Evolutionary conservation across 768 basidiomycete genomes (phyloP).

Genomic region (Daedaleopsis nitida): DNA sequence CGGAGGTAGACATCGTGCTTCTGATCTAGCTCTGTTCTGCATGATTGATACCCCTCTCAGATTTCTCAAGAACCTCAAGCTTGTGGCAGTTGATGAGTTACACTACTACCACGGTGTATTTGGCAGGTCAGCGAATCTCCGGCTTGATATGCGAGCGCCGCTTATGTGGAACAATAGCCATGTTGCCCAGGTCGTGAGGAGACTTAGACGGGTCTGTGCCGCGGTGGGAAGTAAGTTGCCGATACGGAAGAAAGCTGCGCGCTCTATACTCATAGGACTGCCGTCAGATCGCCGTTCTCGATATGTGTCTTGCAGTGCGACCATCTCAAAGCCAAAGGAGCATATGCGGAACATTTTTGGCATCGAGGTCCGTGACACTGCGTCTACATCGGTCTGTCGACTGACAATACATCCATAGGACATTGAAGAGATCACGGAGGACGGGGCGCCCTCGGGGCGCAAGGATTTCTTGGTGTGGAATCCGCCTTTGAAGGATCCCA

Average conservation of each 20-base stretch:
- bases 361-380: constrained; percentile 39
- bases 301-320: constrained; percentile 89
- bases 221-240: constrained; percentile 70
- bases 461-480: constrained; percentile 86
- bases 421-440: constrained; percentile 69
- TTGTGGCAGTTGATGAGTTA: constrained; percentile 83
- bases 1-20: constrained; percentile 48
- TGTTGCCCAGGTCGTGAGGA: constrained; percentile 75
- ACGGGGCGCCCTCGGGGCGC: constrained; percentile 79
- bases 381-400: background rate
- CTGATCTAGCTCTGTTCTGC: background rate
- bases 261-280: background rate
- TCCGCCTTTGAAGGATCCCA: constrained; percentile 56
- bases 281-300: constrained; percentile 51
- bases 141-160: background rate
- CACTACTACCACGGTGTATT: constrained; percentile 84
- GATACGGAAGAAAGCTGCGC: background rate
- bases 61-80: constrained; percentile 75
- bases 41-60: constrained; percentile 37
- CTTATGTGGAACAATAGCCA: constrained; percentile 49
- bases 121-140: constrained; percentile 57
- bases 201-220: constrained; percentile 73
- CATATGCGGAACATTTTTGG: constrained; percentile 83
- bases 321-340: constrained; percentile 70
- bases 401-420: constrained; percentile 36